These are phyloP conservation scores for Heritiera fomes DNA, from an alignment of 345 rosid species.

Conservation along the genomic window DNA sequence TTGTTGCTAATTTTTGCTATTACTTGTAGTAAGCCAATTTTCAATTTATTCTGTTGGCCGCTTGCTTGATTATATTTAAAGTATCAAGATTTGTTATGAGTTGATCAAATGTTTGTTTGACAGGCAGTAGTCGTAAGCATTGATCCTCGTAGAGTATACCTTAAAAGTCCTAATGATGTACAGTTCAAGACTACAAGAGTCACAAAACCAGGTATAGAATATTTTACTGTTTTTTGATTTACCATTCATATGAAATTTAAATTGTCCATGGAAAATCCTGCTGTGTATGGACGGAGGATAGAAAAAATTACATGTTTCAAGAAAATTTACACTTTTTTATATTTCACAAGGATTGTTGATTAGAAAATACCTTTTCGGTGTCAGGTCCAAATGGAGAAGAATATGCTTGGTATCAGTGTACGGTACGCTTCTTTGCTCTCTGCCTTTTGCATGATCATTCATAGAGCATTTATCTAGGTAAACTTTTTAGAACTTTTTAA, in stretches of 20 bases:
- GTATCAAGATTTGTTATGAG: not conserved
- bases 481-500: not conserved
- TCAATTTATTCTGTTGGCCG: not conserved
- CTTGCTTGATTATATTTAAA: not conserved
- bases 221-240: not conserved
- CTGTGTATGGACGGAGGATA: not conserved
- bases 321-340: not conserved
- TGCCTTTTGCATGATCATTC: conserved; percentile 3
- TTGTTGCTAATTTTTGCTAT: conserved; percentile 3
- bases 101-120: conserved; percentile 23
- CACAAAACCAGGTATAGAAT: conserved; percentile 62
- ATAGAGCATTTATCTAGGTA: not conserved
- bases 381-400: conserved; percentile 92
- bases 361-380: conserved; percentile 13
- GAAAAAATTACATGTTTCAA: not conserved
- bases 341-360: conserved; percentile 13
- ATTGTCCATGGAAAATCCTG: not conserved
- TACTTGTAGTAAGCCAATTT: not conserved
- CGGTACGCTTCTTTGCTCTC: conserved; percentile 50
- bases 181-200: conserved; percentile 61
- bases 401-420: conserved; percentile 99
- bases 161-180: conserved; percentile 69
- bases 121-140: conserved; percentile 99
- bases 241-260: conserved; percentile 6
- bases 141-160: conserved; percentile 88